Percentiles rank a stretch among this genome's conserved stretches.
phyloP scores from a whole-genome alignment of 352 stramenopile species.

The Pythium brachiatum region DNA sequence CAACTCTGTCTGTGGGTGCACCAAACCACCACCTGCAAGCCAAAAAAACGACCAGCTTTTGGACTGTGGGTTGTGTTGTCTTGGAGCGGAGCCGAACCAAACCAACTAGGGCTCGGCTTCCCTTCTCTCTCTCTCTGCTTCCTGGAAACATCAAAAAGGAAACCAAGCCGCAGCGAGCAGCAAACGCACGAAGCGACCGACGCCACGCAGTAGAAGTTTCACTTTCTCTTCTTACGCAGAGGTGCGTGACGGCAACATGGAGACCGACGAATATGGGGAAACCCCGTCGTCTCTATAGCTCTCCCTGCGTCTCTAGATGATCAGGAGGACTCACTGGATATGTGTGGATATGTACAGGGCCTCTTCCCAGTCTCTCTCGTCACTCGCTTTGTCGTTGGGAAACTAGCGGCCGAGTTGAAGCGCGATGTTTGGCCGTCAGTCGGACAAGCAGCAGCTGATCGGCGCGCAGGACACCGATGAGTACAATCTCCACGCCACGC shows the following conservation, averaged over 20 bases:
- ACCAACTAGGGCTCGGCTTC: neutral
- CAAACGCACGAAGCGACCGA: no score
- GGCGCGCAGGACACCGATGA: constrained; percentile 36
- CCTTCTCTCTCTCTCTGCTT: constrained; percentile 1
- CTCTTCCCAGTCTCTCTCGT: constrained; percentile 19
- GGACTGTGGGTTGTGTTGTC: neutral
- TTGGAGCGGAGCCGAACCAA: neutral
- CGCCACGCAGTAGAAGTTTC: constrained; percentile 15
- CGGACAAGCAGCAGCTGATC: constrained; percentile 41
- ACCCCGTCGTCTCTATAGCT: neutral
- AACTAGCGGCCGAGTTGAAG: no score
- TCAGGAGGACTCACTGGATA: neutral
- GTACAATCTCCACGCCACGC: constrained; percentile 69
- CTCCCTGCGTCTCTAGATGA: constrained; percentile 1
- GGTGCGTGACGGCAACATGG: constrained; percentile 11
- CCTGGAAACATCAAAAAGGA: neutral
- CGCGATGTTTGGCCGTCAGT: constrained; percentile 44
- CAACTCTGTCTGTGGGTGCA: neutral
- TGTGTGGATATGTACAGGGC: constrained; percentile 8
- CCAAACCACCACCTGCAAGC: neutral
- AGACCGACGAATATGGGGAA: neutral
- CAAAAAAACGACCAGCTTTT: neutral
- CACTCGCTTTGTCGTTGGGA: constrained; percentile 3
- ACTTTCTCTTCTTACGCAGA: constrained; percentile 24
- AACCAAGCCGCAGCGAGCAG: constrained; percentile 2